Evolutionary conservation across 2,329 filamentous ascomycete genomes (phyloP).

Genomic region (Colletotrichum neosansevieriae): DNA sequence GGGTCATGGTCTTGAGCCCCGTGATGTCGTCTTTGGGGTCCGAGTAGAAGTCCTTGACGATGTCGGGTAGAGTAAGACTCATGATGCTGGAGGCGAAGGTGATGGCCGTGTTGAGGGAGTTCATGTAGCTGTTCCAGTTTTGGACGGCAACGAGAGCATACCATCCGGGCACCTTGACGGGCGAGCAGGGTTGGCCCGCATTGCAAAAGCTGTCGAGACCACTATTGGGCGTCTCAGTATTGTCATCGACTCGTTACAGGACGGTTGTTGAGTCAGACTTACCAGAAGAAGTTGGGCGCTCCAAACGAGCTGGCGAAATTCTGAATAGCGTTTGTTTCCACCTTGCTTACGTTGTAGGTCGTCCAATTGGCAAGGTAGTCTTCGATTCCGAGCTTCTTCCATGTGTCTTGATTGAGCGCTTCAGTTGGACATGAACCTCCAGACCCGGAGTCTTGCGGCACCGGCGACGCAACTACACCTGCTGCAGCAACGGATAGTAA

Average conservation of each 20-base stretch:
- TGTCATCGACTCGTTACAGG: neutral
- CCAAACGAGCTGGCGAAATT: constrained; percentile 14
- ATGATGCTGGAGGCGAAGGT: constrained; percentile 38
- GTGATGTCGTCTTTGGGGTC: constrained; percentile 33
- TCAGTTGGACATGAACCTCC: neutral
- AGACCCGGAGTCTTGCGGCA: neutral
- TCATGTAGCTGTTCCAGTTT: constrained; percentile 39
- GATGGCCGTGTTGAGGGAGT: constrained; percentile 36
- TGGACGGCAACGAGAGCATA: constrained; percentile 27
- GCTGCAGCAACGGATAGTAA: neutral
- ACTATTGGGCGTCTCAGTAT: neutral
- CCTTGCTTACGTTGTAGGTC: constrained; percentile 14
- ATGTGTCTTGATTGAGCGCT: constrained; percentile 1
- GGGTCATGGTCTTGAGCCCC: constrained; percentile 27
- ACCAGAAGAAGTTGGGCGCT: constrained; percentile 33
- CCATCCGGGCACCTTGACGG: constrained; percentile 4
- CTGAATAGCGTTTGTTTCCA: constrained; percentile 7
- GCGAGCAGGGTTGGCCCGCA: constrained; percentile 22
- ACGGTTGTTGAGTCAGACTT: neutral
- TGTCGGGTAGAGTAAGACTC: constrained; percentile 29
- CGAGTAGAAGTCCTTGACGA: constrained; percentile 38
- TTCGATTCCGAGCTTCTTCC: constrained; percentile 16
- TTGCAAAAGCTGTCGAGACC: constrained; percentile 26
- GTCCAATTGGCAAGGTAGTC: constrained; percentile 7
- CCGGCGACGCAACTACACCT: neutral